phyloP scores from a whole-genome alignment of 1,284 basidiomycete species.

The Marasmius sp. region DNA sequence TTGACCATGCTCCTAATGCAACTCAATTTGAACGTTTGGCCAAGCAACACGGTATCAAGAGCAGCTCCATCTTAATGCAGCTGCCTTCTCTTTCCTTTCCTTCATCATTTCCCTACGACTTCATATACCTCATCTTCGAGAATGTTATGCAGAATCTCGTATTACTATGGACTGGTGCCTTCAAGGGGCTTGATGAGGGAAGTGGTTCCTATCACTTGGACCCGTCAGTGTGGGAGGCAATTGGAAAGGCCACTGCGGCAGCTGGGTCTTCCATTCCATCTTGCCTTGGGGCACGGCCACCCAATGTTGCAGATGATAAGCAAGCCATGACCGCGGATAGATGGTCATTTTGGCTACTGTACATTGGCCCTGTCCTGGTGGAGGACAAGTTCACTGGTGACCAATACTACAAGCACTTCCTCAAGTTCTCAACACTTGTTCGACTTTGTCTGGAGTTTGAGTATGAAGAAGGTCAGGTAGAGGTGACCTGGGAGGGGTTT shows the following conservation, averaged over 20 bases:
- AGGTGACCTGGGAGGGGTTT: conserved; percentile 30
- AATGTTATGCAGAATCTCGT: conserved; percentile 41
- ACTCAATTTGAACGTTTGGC: conserved; percentile 25
- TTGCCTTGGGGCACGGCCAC: conserved; percentile 35
- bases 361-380: conserved; percentile 40
- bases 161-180: conserved; percentile 37
- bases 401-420: conserved; percentile 43
- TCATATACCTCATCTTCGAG: conserved; percentile 48
- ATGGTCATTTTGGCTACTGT: conserved; percentile 39
- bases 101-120: conserved; percentile 42
- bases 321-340: conserved; percentile 25
- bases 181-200: conserved; percentile 36
- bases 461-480: conserved; percentile 40
- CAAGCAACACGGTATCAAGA: conserved; percentile 41
- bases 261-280: conserved; percentile 35
- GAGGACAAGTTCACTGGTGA: conserved; percentile 22
- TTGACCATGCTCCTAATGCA: conserved; percentile 25
- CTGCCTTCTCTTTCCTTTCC: conserved; percentile 39
- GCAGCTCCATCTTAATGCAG: conserved; percentile 29
- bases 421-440: conserved; percentile 37
- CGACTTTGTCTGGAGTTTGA: conserved; percentile 41
- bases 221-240: conserved; percentile 35
- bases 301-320: conserved; percentile 33
- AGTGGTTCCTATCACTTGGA: conserved; percentile 28
- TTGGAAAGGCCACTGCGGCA: conserved; percentile 31